phyloP scores from a whole-genome alignment of 2,329 filamentous ascomycete genomes.

The Exophiala sp. region DNA sequence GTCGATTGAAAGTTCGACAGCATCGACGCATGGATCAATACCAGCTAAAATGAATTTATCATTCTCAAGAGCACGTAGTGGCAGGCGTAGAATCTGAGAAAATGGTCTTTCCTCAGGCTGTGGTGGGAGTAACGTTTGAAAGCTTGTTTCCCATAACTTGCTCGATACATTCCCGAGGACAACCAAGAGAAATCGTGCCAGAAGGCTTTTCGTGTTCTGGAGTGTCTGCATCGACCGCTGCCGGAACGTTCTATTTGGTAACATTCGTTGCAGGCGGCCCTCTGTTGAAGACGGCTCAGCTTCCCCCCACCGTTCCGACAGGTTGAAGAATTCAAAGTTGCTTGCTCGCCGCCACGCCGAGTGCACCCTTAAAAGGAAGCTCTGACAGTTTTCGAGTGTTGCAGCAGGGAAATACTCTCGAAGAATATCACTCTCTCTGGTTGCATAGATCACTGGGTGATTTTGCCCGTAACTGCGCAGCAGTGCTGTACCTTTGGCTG shows the following conservation, averaged over 20 bases:
- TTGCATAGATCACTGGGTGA: constrained; percentile 39
- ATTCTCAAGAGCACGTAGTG: constrained; percentile 35
- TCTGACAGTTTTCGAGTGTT: constrained; percentile 41
- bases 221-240: neutral
- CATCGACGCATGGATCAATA: constrained; percentile 54
- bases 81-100: neutral
- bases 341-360: constrained; percentile 59
- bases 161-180: constrained; percentile 48
- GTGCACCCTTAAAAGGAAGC: neutral
- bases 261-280: constrained; percentile 6
- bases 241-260: constrained; percentile 38
- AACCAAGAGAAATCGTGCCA: constrained; percentile 40
- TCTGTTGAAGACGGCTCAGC: constrained; percentile 41
- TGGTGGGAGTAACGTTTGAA: neutral
- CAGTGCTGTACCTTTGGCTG: constrained; percentile 38
- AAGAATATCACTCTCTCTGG: constrained; percentile 39
- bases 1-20: constrained; percentile 20
- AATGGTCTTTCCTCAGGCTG: neutral
- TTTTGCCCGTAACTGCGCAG: constrained; percentile 34
- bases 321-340: constrained; percentile 45
- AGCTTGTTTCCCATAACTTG: constrained; percentile 38
- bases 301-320: constrained; percentile 31
- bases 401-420: constrained; percentile 53
- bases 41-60: constrained; percentile 59
- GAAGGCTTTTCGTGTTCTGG: neutral